Conservation (phyloP, 2,329 filamentous ascomycete genomes). For the Curvularia eragrostidis region DNA sequence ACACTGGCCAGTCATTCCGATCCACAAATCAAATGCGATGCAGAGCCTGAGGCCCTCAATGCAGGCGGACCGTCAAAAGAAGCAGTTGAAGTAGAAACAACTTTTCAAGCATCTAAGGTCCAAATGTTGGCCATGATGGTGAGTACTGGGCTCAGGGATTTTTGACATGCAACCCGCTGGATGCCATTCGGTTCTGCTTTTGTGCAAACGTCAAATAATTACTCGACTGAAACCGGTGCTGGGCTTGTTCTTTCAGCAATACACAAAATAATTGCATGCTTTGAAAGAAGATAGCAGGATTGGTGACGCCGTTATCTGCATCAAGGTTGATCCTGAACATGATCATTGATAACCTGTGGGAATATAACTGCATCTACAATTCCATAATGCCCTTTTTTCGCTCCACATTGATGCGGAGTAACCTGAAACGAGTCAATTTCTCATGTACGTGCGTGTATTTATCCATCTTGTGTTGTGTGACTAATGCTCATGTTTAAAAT, state of each 20-base stretch:
- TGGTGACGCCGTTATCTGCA: background rate
- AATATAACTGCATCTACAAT: background rate
- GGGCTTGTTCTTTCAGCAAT: background rate
- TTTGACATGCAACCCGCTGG: background rate
- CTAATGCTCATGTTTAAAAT: background rate
- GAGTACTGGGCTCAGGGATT: background rate
- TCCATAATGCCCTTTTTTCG: background rate
- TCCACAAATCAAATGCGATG: background rate
- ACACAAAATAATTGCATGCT: background rate
- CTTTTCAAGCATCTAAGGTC: too few species aligned
- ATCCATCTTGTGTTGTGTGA: background rate
- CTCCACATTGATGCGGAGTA: background rate
- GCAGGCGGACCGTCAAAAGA: background rate
- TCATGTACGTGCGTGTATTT: background rate
- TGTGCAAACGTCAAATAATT: background rate
- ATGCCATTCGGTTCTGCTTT: background rate
- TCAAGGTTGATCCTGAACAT: background rate
- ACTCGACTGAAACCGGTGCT: background rate
- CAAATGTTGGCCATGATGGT: background rate
- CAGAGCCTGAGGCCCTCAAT: background rate
- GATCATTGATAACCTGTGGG: background rate
- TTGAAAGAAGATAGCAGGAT: background rate
- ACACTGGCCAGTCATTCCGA: background rate
- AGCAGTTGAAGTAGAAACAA: background rate
- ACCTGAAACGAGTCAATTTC: background rate